Evolutionary conservation across 768 basidiomycete species (phyloP).

Genomic region (Tremella yokohamensis): DNA sequence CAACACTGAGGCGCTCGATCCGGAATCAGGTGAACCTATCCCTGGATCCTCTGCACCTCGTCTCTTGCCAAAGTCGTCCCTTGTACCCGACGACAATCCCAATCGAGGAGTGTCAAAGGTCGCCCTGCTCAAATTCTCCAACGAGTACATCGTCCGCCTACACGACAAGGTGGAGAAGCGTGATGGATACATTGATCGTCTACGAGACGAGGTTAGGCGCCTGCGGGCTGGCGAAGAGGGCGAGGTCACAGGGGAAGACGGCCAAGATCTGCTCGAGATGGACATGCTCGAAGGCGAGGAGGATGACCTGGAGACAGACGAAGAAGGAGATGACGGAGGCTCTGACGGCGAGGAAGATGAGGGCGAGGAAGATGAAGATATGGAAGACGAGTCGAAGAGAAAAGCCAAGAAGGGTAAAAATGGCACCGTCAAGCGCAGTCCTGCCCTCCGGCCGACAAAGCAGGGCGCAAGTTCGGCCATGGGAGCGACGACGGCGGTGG

Average conservation of each 20-base stretch:
- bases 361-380: conserved; percentile 45
- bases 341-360: conserved; percentile 49
- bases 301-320: conserved; percentile 21
- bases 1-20: conserved; percentile 64
- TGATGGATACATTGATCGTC: conserved; percentile 68
- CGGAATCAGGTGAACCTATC: conserved; percentile 68
- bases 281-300: conserved; percentile 54
- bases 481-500: too few relatives aligned
- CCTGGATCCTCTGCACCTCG: conserved; percentile 87
- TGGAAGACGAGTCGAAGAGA: background rate
- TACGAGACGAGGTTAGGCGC: conserved; percentile 66
- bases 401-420: conserved; percentile 4
- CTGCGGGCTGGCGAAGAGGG: conserved; percentile 46
- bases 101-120: conserved; percentile 93
- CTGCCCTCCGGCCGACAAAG: too few relatives aligned
- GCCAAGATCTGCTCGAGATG: conserved; percentile 52
- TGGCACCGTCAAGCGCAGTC: background rate
- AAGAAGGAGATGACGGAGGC: conserved; percentile 20
- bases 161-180: conserved; percentile 72
- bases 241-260: conserved; percentile 45
- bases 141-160: conserved; percentile 76
- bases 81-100: conserved; percentile 77
- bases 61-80: conserved; percentile 66
- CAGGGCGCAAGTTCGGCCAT: too few relatives aligned
- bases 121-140: conserved; percentile 83